Evolutionary conservation across 805 yeast genomes (phyloP), one percentile per base, ranked within the genome.

Genomic region (Zygotorulaspora sp.): DNA sequence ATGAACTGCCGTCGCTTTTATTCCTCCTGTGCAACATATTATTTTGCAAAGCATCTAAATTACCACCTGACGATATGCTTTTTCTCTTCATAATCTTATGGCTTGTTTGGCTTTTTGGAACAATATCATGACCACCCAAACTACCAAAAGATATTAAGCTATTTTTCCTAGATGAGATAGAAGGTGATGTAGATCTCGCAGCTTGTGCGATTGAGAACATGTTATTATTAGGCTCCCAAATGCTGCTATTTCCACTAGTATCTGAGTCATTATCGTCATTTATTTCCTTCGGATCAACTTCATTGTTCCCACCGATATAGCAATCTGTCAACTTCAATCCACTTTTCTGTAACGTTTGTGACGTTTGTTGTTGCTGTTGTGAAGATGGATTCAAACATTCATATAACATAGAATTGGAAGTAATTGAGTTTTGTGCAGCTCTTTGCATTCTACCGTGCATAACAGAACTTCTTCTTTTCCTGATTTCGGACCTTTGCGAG

Each of bases 401-500:
- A 38, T 48, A 48, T 4, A 50, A 41, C 3, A 50, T 46, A n/a
- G 45, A 38, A 35, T 48, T 48, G 8, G 52, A 44, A 2, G 48
- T 40, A 23, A 50, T 40, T 10, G 53, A 38, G 32, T 45, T 44
- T 21, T 43, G 47, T 6, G 55, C 47, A 6, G 55, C 55, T 11
- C 48, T 36, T 17, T 45, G 48, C 35, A 50, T 50, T 20, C 50
- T 40, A 9, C 50, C 50, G 32, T 48, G 41, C 51, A 50, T 48
- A n/a, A 48, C 50, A 15, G 53, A 47, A 24, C 53, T 47, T 27
- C 55, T 36, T 22, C 53, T 45, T 30, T 50, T 50, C 22, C 55
- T 49, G 15, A 46, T 49, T 39, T 48, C 51, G 27, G 50, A 46
- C 18, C 50, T 32, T 22, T 45, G 47, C 5, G 45, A 26, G 10